Conservation (phyloP, 345 rosid genomes). For the Populus alba region DNA sequence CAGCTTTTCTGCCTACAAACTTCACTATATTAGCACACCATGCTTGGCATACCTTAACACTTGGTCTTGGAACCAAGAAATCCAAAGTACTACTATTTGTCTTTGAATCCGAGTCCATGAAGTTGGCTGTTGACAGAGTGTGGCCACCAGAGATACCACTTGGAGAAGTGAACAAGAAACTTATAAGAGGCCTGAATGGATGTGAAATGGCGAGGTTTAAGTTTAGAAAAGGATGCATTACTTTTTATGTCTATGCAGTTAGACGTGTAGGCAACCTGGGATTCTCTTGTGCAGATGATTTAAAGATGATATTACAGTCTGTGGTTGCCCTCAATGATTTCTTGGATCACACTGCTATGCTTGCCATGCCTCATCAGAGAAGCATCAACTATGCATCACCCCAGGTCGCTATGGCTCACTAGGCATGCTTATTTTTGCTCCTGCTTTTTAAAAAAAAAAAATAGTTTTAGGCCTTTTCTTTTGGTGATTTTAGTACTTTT, state of each 20-base stretch:
- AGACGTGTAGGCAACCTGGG: constrained; percentile 52
- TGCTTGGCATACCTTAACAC: constrained; percentile 94
- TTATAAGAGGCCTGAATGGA: constrained; percentile 54
- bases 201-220: constrained; percentile 93
- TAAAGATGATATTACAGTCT: constrained; percentile 70
- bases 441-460: background rate
- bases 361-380: constrained; percentile 89
- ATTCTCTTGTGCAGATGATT: constrained; percentile 71
- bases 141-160: constrained; percentile 90
- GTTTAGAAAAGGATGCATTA: constrained; percentile 92
- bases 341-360: constrained; percentile 95
- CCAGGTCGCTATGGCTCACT: constrained; percentile 78
- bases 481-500: constrained; percentile 10
- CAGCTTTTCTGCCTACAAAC: constrained; percentile 84
- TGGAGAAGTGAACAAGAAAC: constrained; percentile 86
- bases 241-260: constrained; percentile 92
- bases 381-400: constrained; percentile 51
- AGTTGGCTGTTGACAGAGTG: constrained; percentile 44
- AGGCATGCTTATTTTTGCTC: constrained; percentile 2
- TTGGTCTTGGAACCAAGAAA: constrained; percentile 85
- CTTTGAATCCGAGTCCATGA: constrained; percentile 75
- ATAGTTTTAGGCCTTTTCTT: constrained; percentile 4
- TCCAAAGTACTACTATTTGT: constrained; percentile 78
- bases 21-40: constrained; percentile 94
- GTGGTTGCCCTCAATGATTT: constrained; percentile 88